Conservation (phyloP, 257 asterid genomes). For the Gentiana dahurica region DNA sequence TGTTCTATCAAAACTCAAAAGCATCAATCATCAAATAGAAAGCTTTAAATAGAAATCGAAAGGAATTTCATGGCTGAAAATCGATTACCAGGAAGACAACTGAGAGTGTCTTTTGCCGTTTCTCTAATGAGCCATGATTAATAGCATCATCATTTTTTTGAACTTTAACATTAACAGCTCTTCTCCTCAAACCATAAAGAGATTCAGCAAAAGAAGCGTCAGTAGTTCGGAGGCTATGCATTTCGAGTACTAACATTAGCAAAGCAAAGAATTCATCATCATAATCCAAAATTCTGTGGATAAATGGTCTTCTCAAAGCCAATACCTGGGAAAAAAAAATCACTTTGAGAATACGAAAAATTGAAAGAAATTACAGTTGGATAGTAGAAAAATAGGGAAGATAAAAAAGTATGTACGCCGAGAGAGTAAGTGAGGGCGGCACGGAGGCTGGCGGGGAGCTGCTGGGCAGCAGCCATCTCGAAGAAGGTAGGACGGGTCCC, state of each 20-base stretch:
- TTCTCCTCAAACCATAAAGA: conserved; percentile 74
- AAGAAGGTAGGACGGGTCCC: conserved; percentile 99
- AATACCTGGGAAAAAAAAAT: conserved; percentile 41
- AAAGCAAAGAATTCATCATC: conserved; percentile 90
- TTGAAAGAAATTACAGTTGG: background rate
- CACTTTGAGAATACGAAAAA: background rate
- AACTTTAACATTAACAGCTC: conserved; percentile 55
- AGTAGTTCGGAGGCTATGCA: conserved; percentile 87
- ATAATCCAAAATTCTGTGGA: conserved; percentile 83
- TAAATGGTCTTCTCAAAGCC: conserved; percentile 81
- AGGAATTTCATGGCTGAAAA: background rate
- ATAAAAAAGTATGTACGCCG: conserved; percentile 39
- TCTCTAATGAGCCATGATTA: conserved; percentile 57
- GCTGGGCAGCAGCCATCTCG: conserved; percentile 99
- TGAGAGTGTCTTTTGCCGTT: conserved; percentile 76
- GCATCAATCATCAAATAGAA: background rate
- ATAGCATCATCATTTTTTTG: conserved; percentile 35
- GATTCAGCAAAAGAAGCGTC: conserved; percentile 98
- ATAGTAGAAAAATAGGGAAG: background rate
- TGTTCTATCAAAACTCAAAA: background rate
- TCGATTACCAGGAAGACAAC: conserved; percentile 64
- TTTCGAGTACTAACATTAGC: conserved; percentile 89
- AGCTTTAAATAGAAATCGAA: background rate
- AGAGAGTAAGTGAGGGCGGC: conserved; percentile 92
- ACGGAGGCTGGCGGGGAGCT: conserved; percentile 95